Base-by-base conservation (phyloP, 2,329 filamentous ascomycete genomes). In the Harringtonia lauricola region DNA sequence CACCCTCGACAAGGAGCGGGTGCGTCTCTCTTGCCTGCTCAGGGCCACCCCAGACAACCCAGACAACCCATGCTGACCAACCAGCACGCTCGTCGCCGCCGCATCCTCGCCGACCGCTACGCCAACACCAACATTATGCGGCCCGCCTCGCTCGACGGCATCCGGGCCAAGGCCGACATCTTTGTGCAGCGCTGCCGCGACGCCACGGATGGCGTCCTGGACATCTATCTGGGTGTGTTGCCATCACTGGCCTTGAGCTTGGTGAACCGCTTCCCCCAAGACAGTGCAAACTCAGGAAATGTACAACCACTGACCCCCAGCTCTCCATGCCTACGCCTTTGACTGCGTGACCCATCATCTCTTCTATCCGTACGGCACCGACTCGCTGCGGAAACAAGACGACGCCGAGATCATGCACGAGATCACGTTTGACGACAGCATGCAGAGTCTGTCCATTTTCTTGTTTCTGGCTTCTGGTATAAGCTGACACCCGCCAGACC, bases 321-420 rank as follows among this genome's bases (percentile, higher is more conserved):
- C 59, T 19, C 63, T 84, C 2, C 81, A 85, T 49, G 72, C 79
- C 22, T 85, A 81, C 55, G 80, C 81, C 1, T 76, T 83, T 42
- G 81, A 85, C 54, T 82, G 80, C 52, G 71, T 78, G 24, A 81
- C 79, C 1, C 76, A 82, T 52, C 79, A 83, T 50, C 66, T 85
- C n/a, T 82, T 85, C 54, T 76, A 81, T 43, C 79, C 79, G 0
- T 68, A 76, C 45, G 80, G 79, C 2, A 74, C 76, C 2, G 66
- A 79, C 47, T 81, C 79, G 9, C 64, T 84, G 2, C 64, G 70
- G 26, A 61, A 68, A 17, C 51, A 62, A 28, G 56, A 68, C n/a
- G 77, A 84, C 44, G 72, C 77, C 48, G 66, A 72, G 14, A 72
- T 85, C 58, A 83, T 85, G 80, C 70, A 76, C 44, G 76, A 85